Evolutionary conservation across 306 rosid species (phyloP), one percentile per base, ranked within the genome.

Genomic region (Cicer cuneatum): DNA sequence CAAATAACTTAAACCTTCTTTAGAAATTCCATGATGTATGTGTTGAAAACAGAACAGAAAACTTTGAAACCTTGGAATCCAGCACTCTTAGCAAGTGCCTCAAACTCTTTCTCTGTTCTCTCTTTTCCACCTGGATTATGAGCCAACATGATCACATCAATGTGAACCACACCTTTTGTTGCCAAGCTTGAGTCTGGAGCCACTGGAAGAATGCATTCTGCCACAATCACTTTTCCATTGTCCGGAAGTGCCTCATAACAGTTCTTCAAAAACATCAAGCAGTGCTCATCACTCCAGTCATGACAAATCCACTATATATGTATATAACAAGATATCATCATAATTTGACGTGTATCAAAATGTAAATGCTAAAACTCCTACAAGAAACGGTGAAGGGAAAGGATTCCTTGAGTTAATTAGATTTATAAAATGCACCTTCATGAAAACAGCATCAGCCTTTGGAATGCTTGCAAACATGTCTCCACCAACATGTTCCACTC

Each of bases 211-310:
- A 92, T 92, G 89, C 93, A 86, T 73, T 94, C 99, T 0, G 89
- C 97, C 45, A 92, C 84, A n/a, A 94, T 90, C 96, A 92, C 96
- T 67, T 94, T 92, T 18, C 97, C 97, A 2, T 86, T 62, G 7
- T 86, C 82, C 0, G 97, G 96, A 8, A 94, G 85, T 3, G 97
- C 90, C 0, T 81, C 88, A 0, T 89, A 84, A 86, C 97, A 94
- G 69, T 92, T 92, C 89, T 87, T 92, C 84, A 94, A 77, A 29
- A 92, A 72, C 21, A 92, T 92, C 73, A 85, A 53, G 88, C 97
- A 94, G 79, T 94, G 95, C 53, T 85, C 93, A 38, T 94, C 99
- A 19, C 96, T 94, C 99, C 97, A 94, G 15, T 94, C 96, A 56
- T 94, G 99, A 40, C 97, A 90, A 70, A 92, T 86, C 95, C 95